Evolutionary conservation across 495 filamentous ascomycete genomes (phyloP).

Genomic region (Penicillium goetzii): DNA sequence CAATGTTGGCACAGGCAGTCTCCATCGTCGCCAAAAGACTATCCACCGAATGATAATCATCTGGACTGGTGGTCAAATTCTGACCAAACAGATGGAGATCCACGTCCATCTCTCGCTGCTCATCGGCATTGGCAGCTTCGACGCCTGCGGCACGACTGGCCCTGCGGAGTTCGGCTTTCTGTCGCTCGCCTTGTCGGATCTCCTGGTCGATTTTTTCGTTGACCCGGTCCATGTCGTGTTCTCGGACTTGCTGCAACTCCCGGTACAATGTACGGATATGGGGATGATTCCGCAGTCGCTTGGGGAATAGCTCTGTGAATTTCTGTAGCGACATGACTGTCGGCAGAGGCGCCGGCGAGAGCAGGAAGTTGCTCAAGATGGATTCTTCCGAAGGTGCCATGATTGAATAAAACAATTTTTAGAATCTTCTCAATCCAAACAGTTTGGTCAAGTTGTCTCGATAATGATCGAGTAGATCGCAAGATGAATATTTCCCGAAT

Average conservation of each 20-base stretch:
- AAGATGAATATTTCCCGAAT: slow-evolving; percentile 9
- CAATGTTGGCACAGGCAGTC: slow-evolving; percentile 63
- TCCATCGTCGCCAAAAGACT: slow-evolving; percentile 72
- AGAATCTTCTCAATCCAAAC: neutral
- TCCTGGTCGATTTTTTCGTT: slow-evolving; percentile 70
- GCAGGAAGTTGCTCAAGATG: slow-evolving; percentile 77
- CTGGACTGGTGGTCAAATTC: slow-evolving; percentile 37
- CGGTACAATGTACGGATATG: slow-evolving; percentile 77
- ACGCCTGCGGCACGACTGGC: slow-evolving; percentile 56
- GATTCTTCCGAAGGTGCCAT: slow-evolving; percentile 75
- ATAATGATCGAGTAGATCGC: neutral
- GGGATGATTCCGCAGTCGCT: slow-evolving; percentile 66
- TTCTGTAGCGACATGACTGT: slow-evolving; percentile 71
- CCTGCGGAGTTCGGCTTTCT: slow-evolving; percentile 63
- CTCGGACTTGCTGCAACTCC: slow-evolving; percentile 73
- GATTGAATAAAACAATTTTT: neutral
- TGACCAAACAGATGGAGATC: slow-evolving; percentile 74
- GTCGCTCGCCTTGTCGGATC: slow-evolving; percentile 61
- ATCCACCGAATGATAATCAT: slow-evolving; percentile 60
- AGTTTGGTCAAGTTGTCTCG: neutral
- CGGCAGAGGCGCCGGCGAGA: slow-evolving; percentile 72
- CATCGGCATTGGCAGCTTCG: slow-evolving; percentile 56
- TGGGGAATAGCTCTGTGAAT: slow-evolving; percentile 79
- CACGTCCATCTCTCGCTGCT: slow-evolving; percentile 71
- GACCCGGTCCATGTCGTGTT: slow-evolving; percentile 68